These are phyloP conservation scores for Pleurostoma richardsiae DNA, from an alignment of 2,329 filamentous ascomycete species.

Conservation along the genomic window DNA sequence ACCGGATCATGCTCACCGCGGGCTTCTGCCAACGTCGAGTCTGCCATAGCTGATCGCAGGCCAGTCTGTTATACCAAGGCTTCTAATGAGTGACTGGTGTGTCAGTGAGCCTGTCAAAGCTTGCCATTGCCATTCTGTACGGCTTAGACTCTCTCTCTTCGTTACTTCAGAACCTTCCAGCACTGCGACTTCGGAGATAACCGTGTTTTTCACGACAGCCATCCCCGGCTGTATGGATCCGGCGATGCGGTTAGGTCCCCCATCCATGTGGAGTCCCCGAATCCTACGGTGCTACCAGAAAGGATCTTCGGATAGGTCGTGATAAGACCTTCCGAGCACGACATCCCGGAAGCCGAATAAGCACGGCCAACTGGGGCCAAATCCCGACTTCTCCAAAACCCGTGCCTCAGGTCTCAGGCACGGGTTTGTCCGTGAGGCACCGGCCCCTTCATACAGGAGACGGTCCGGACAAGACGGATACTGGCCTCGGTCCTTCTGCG, in stretches of 20 bases:
- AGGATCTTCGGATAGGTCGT: neutral
- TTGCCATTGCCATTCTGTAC: too few relatives aligned
- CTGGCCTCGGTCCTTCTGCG: neutral
- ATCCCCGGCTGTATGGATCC: neutral
- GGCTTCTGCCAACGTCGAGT: too few relatives aligned
- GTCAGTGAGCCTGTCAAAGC: too few relatives aligned
- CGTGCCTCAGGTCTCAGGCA: neutral
- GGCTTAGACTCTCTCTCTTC: too few relatives aligned
- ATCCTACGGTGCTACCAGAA: neutral
- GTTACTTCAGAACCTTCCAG: too few relatives aligned
- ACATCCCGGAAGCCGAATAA: neutral
- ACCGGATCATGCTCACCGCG: too few relatives aligned
- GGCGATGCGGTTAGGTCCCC: neutral
- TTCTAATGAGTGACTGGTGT: too few relatives aligned
- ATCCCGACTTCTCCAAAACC: neutral
- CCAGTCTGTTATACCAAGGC: too few relatives aligned
- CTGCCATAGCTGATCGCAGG: too few relatives aligned
- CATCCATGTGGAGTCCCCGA: neutral
- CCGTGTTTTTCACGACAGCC: neutral
- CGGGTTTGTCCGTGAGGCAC: neutral
- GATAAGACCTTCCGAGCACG: neutral
- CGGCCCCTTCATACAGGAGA: neutral
- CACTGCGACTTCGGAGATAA: neutral
- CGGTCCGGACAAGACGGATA: neutral
- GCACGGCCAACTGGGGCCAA: neutral